Evolutionary conservation across 2,329 filamentous ascomycete species (phyloP).

Genomic region (Calycina herbarum): DNA sequence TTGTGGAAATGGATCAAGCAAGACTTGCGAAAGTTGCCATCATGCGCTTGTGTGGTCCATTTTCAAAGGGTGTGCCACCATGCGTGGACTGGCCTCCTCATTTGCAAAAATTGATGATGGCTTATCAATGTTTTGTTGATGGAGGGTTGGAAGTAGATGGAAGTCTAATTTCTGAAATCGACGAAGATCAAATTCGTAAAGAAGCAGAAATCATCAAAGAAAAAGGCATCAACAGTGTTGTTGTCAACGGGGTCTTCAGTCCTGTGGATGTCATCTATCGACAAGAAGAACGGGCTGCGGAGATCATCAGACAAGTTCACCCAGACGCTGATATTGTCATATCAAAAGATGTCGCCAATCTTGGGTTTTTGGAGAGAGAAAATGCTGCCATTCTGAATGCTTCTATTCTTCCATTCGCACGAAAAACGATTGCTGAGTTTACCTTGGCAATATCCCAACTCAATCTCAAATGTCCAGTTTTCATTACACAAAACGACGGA

Average conservation of each 20-base stretch:
- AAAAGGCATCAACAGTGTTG: constrained; percentile 37
- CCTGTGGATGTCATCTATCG: constrained; percentile 53
- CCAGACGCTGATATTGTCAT: constrained; percentile 49
- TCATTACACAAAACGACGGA: constrained; percentile 63
- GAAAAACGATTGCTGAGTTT: constrained; percentile 55
- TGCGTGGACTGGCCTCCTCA: constrained; percentile 48
- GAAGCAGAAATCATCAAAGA: constrained; percentile 29
- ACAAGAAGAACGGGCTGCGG: constrained; percentile 50
- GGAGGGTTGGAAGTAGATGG: constrained; percentile 53
- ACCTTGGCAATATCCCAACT: constrained; percentile 51
- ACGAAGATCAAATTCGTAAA: constrained; percentile 44
- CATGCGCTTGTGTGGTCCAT: constrained; percentile 48
- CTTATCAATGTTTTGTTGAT: constrained; percentile 44
- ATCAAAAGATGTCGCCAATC: constrained; percentile 37
- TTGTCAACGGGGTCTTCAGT: constrained; percentile 56
- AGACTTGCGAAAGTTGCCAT: constrained; percentile 46
- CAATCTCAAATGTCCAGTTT: constrained; percentile 45
- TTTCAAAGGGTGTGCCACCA: constrained; percentile 46
- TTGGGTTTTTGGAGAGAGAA: constrained; percentile 54
- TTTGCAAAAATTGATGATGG: constrained; percentile 44
- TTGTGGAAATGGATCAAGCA: constrained; percentile 17
- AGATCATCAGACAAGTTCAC: constrained; percentile 34
- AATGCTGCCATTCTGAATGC: constrained; percentile 67
- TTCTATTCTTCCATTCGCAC: constrained; percentile 57
- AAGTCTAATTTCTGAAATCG: constrained; percentile 41